These are phyloP conservation scores for Ilex aquifolium DNA, from an alignment of 257 asterid species.

Conservation along the genomic window DNA sequence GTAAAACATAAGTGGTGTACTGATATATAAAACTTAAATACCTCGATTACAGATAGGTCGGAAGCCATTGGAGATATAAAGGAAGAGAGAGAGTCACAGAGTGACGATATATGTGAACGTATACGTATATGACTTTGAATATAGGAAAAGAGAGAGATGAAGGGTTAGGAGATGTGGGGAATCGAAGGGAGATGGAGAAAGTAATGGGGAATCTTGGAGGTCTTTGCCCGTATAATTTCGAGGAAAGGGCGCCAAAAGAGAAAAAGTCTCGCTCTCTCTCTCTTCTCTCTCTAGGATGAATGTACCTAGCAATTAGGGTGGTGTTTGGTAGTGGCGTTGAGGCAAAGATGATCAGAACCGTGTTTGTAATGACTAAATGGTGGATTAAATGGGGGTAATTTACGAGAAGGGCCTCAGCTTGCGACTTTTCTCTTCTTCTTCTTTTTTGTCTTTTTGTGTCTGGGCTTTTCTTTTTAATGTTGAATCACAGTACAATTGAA, in stretches of 20 bases:
- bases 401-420: too few species aligned
- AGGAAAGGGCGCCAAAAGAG: constrained; percentile 54
- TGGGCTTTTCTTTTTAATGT: too few species aligned
- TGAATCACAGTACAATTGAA: too few species aligned
- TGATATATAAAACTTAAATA: background rate
- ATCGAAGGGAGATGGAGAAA: constrained; percentile 2
- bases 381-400: too few species aligned
- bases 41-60: constrained; percentile 66
- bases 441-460: too few species aligned
- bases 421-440: too few species aligned
- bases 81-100: background rate
- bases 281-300: constrained; percentile 11
- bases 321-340: constrained; percentile 20
- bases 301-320: too few species aligned
- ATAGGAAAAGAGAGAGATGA: background rate
- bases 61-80: constrained; percentile 44
- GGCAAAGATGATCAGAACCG: too few species aligned
- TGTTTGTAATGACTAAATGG: too few species aligned
- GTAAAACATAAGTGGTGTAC: too few species aligned
- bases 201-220: constrained; percentile 27
- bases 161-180: constrained; percentile 9
- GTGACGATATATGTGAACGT: too few species aligned
- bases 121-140: background rate
- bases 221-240: constrained; percentile 13
- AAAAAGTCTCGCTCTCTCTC: constrained; percentile 2